Evolutionary conservation across 768 basidiomycete species (phyloP).

Genomic region (Cyclocybe cylindracea): DNA sequence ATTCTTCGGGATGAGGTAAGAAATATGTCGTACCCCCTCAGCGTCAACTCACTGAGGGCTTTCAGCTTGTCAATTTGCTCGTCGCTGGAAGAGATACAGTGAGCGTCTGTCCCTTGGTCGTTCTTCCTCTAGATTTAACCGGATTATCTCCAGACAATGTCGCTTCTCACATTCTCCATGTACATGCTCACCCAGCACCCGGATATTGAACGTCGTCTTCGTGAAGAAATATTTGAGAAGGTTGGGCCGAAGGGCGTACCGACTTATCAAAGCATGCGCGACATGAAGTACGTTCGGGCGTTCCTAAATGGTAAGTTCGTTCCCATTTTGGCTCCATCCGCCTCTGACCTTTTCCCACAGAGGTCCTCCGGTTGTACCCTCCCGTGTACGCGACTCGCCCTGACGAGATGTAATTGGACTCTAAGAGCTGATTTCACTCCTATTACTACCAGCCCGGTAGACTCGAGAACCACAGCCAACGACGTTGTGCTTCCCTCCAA

Average conservation of each 20-base stretch:
- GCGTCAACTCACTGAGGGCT: not conserved
- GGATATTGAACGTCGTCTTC: constrained; percentile 33
- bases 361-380: constrained; percentile 43
- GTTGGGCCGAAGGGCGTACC: constrained; percentile 38
- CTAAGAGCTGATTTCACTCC: not conserved
- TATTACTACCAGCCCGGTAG: not conserved
- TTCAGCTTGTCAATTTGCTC: constrained; percentile 15
- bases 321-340: not conserved
- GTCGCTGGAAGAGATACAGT: constrained; percentile 60
- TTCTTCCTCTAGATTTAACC: not conserved
- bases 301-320: constrained; percentile 30
- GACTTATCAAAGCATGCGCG: constrained; percentile 42
- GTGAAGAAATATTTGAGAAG: constrained; percentile 38
- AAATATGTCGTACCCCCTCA: not conserved
- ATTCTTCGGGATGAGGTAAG: constrained; percentile 38
- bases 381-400: constrained; percentile 24
- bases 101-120: constrained; percentile 2
- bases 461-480: not conserved
- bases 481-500: too few relatives aligned
- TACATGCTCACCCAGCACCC: constrained; percentile 47
- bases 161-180: constrained; percentile 39
- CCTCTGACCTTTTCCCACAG: constrained; percentile 16
- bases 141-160: constrained; percentile 30
- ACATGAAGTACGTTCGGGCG: constrained; percentile 40
- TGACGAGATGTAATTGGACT: too few relatives aligned